Base-by-base conservation (phyloP, 164 flowering plant species). In the Macadamia integrifolia region DNA sequence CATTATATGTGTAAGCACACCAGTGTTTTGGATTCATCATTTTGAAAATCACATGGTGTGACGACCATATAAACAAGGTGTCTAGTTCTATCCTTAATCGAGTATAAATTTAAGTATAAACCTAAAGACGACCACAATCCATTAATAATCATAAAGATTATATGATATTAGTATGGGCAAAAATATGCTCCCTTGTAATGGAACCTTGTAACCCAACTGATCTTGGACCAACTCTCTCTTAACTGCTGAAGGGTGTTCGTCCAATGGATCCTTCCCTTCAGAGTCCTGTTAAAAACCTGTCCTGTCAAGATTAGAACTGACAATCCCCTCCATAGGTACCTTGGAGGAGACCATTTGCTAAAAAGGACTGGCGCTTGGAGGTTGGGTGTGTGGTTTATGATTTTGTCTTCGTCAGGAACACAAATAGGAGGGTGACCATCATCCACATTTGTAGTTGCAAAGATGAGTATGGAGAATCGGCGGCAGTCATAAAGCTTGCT, bases 201-300 rank as follows among this genome's bases (percentile, higher is more conserved):
- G 5, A 35, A 35, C 5, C 40, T 35, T 35, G 40, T 29, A 93
- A 97, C 53, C 97, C 96, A 15, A 86, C 86, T 29, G 98, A 90
- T 69, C 68, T 85, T 3, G 98, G 98, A 4, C 98, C 97, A 55
- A 90, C 94, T 40, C 93, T 80, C 75, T 90, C 93, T 23, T 29
- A 93, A 79, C 76, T 91, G 97, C 70, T 90, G 94, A 42, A 93
- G 89, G 55, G 95, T 91, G 78, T 93, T 91, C 52, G 64, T 83
- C 84, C 85, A 81, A 73, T 93, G 97, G 28, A 93, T 68, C 77
- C 87, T 87, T 1, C 97, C 96, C 66, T 78, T 85, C 12, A 87
- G 49, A 63, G 60, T 72, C 69, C 95, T 79, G 15, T 60, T 64
- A 65, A 90, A 80, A 6, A 93, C 95, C 75, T 91, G 98, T 28